phyloP scores from a whole-genome alignment of 768 basidiomycete genomes.

The Tylopilus rubrobrunneus region DNA sequence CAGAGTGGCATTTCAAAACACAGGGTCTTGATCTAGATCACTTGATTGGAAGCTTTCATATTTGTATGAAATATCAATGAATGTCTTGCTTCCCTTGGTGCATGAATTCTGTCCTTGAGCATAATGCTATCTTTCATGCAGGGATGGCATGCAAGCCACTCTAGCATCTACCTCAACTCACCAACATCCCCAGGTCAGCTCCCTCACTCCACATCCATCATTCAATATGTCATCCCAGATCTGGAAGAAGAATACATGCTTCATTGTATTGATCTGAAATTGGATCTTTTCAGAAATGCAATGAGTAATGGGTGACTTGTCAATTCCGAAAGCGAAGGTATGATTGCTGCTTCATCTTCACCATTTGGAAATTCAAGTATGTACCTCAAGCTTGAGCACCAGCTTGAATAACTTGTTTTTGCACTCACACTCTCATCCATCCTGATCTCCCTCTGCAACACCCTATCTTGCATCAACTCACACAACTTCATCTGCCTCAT shows the following conservation, averaged over 20 bases:
- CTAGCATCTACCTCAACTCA: conserved; percentile 33
- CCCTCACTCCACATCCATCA: conserved; percentile 52
- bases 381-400: conserved; percentile 39
- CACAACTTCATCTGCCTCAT: conserved; percentile 20
- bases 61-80: too few species aligned
- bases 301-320: conserved; percentile 53
- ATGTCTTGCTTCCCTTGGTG: too few species aligned
- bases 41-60: too few species aligned
- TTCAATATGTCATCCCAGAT: conserved; percentile 53
- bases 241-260: background rate
- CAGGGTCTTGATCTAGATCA: too few species aligned
- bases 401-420: conserved; percentile 35
- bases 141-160: too few species aligned
- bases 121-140: too few species aligned
- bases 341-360: background rate
- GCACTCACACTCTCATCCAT: conserved; percentile 34
- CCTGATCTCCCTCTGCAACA: conserved; percentile 38
- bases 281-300: conserved; percentile 74
- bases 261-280: conserved; percentile 2
- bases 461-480: conserved; percentile 33
- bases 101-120: too few species aligned
- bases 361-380: background rate
- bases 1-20: too few species aligned
- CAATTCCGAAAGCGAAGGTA: conserved; percentile 45
- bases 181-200: conserved; percentile 45